phyloP scores from a whole-genome alignment of 768 basidiomycete genomes.

The Lentinula raphanica region DNA sequence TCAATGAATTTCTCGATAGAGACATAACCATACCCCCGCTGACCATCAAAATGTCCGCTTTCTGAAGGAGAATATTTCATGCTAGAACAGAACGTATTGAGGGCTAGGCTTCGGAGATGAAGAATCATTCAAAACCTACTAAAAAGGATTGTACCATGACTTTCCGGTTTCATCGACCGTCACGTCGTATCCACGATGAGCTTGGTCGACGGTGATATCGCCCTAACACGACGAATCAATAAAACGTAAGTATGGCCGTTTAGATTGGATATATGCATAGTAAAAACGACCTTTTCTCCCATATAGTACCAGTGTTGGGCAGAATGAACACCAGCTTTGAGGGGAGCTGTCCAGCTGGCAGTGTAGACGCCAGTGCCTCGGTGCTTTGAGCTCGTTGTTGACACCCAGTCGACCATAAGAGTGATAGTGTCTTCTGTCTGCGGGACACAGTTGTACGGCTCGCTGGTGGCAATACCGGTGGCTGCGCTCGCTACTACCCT shows the following conservation, averaged over 20 bases:
- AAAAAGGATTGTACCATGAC: slow-evolving; percentile 86
- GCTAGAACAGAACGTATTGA: slow-evolving; percentile 31
- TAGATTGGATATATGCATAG: slow-evolving; percentile 1
- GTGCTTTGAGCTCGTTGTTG: slow-evolving; percentile 65
- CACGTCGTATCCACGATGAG: slow-evolving; percentile 89
- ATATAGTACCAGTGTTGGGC: slow-evolving; percentile 95
- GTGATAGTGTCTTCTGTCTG: slow-evolving; percentile 95
- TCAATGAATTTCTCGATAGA: slow-evolving; percentile 92
- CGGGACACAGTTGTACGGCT: slow-evolving; percentile 81
- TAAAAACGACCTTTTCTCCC: slow-evolving; percentile 68
- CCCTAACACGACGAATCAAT: slow-evolving; percentile 52
- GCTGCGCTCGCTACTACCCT: slow-evolving; percentile 89
- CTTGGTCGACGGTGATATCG: slow-evolving; percentile 89
- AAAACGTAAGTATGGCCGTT: neutral
- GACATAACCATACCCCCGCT: slow-evolving; percentile 87
- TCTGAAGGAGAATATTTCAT: slow-evolving; percentile 95
- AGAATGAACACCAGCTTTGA: slow-evolving; percentile 85
- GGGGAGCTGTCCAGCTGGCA: slow-evolving; percentile 90
- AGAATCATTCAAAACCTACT: slow-evolving; percentile 44
- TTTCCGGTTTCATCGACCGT: slow-evolving; percentile 84
- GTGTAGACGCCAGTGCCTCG: slow-evolving; percentile 88
- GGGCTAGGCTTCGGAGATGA: neutral
- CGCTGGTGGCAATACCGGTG: slow-evolving; percentile 84
- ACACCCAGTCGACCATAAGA: slow-evolving; percentile 91
- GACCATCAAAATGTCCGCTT: slow-evolving; percentile 90